Evolutionary conservation across 2,329 filamentous ascomycete species (phyloP).

Genomic region (Botryosphaeria dothidea): DNA sequence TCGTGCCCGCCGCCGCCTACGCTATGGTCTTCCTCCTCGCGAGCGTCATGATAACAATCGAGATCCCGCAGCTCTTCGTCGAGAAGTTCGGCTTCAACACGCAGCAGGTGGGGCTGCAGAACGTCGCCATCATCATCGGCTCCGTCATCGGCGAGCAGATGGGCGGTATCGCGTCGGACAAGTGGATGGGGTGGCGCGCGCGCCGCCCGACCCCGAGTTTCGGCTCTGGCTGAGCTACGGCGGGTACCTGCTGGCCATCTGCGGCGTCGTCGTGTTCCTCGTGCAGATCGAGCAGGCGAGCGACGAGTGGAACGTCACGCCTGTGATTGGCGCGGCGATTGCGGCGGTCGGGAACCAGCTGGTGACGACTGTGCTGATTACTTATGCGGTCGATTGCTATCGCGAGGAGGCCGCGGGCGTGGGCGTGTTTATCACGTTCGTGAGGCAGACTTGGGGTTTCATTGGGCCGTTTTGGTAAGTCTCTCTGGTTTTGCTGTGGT

Average conservation of each 20-base stretch:
- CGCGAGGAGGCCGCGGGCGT: constrained; percentile 54
- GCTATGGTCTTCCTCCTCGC: constrained; percentile 59
- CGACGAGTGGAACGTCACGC: constrained; percentile 57
- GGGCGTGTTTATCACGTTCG: constrained; percentile 61
- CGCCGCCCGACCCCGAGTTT: constrained; percentile 50
- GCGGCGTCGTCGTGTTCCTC: constrained; percentile 57
- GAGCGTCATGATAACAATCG: constrained; percentile 56
- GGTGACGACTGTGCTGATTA: constrained; percentile 61
- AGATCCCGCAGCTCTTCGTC: constrained; percentile 60
- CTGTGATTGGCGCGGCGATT: constrained; percentile 55
- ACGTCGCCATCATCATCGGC: constrained; percentile 58
- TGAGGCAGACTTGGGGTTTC: constrained; percentile 51
- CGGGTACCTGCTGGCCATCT: constrained; percentile 52
- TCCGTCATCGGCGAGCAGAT: constrained; percentile 60
- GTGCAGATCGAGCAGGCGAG: constrained; percentile 50
- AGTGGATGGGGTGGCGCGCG: constrained; percentile 50
- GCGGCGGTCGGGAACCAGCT: constrained; percentile 60
- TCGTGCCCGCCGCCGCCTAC: constrained; percentile 55
- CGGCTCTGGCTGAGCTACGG: constrained; percentile 60
- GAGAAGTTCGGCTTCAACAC: constrained; percentile 58
- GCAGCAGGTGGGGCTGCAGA: constrained; percentile 61
- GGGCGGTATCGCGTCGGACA: constrained; percentile 55
- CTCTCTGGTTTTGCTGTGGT: not conserved
- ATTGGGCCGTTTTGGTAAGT: constrained; percentile 43
- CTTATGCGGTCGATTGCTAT: constrained; percentile 62